phyloP scores from a whole-genome alignment of 306 rosid species.

The Lotus japonicus region DNA sequence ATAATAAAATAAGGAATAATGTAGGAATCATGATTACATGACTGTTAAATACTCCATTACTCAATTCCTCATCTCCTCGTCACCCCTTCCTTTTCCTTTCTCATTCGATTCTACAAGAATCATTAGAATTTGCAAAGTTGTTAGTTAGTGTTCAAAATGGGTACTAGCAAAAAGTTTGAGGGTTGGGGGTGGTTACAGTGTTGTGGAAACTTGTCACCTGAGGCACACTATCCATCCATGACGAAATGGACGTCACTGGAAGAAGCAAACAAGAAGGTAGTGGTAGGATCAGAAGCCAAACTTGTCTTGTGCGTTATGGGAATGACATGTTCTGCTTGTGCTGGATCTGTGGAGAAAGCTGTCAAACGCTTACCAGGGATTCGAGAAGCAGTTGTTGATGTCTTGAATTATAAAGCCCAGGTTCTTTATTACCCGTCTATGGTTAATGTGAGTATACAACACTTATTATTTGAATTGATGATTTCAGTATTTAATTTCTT shows the following conservation, averaged over 20 bases:
- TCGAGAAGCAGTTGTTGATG: conserved; percentile 57
- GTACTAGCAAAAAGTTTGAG: background rate
- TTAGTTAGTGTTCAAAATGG: background rate
- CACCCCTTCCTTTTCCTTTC: too few species aligned
- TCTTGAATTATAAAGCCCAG: conserved; percentile 56
- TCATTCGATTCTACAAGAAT: too few species aligned
- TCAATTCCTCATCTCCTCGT: too few species aligned
- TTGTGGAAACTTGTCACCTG: conserved; percentile 35
- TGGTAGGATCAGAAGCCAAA: conserved; percentile 27
- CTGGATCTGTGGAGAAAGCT: conserved; percentile 66
- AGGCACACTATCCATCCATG: conserved; percentile 62
- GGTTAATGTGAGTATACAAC: conserved; percentile 39
- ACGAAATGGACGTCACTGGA: conserved; percentile 22
- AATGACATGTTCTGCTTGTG: conserved; percentile 80
- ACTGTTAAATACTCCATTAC: too few species aligned
- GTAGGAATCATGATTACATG: too few species aligned
- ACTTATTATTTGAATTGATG: too few species aligned
- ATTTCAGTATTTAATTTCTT: too few species aligned
- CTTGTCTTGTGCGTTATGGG: conserved; percentile 53
- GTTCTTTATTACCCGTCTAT: conserved; percentile 44
- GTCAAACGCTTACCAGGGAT: conserved; percentile 75
- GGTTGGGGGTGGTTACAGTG: conserved; percentile 17
- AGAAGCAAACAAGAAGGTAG: background rate
- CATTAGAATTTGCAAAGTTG: too few species aligned
- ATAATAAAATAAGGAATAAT: too few species aligned